Evolutionary conservation across 2,329 filamentous ascomycete genomes (phyloP), one percentile per base, ranked within the genome.

Genomic region (Thielaviopsis punctulata): DNA sequence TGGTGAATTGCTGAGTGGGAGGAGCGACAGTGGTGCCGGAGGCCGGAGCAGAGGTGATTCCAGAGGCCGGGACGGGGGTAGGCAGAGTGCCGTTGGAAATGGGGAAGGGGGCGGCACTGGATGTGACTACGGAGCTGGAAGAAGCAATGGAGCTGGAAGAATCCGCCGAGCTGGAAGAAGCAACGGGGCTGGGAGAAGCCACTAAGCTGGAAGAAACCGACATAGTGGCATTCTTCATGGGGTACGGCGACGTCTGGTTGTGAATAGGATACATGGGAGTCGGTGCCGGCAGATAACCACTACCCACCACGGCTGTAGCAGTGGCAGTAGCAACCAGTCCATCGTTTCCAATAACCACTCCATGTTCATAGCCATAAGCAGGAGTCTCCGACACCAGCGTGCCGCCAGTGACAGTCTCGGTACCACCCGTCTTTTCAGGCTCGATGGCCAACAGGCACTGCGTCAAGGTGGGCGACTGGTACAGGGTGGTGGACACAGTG

Each of bases 401-500:
- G 10, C 43, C 45, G 21, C 48, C 46, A 10, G 9, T 50, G n/a
- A n/a, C n/a, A 25, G 43, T 21, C 18, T 22, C 39, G 3, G 44
- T 54, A 27, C 49, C 27, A n/a, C n/a, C n/a, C 9, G 53, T 55
- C 21, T 53, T 49, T 18, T 48, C 45, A 1, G 56, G 53, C 1
- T 43, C 30, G n/a, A 30, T 49, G 5, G 52, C 53, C 25, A 61
- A 51, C 55, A 62, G 57, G 59, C 68, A 70, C 54, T 67, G 58
- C 27, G 67, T 68, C 24, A 57, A 52, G 22, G 63, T 64, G 3
- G 67, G 67, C 24, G 62, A 61, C 45, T 58, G 61, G 49, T 67
- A 61, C 21, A 72, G 60, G 21, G 63, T 65, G 24, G 68, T 62
- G n/a, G 65, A 68, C 21, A 69, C 56, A 47, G 64, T 67, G 18